A percentile compares a stretch with the other conserved stretches of the same genome.
Conservation (phyloP, 495 filamentous ascomycete species). For the Penicillium alfredii region DNA sequence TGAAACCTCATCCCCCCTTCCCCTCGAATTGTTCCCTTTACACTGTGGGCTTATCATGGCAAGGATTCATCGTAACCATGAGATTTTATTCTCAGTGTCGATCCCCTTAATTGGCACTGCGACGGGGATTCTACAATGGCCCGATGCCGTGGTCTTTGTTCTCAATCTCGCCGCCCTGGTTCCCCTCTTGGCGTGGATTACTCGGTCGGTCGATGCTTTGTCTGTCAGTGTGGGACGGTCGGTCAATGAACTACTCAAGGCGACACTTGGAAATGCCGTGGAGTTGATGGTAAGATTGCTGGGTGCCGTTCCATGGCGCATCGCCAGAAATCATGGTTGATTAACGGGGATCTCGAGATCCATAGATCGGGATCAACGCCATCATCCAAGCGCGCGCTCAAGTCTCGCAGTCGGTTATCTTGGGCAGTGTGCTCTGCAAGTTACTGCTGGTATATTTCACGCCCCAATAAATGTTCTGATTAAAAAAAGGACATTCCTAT, state of each 20-base stretch:
- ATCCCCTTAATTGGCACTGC: slow-evolving; percentile 13
- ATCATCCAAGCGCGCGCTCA: slow-evolving; percentile 6
- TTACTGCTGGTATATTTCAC: slow-evolving; percentile 13
- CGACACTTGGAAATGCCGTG: slow-evolving; percentile 22
- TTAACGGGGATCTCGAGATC: not conserved
- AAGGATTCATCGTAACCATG: not conserved
- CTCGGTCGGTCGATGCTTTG: slow-evolving; percentile 13
- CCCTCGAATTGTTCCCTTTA: not conserved
- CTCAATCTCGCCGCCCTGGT: slow-evolving; percentile 17
- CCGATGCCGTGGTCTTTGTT: slow-evolving; percentile 8
- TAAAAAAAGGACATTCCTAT: not conserved
- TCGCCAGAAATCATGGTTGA: too few species aligned
- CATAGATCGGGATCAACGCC: slow-evolving; percentile 17
- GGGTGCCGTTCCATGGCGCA: too few species aligned
- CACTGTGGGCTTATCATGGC: slow-evolving; percentile 2
- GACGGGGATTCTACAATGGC: slow-evolving; percentile 4
- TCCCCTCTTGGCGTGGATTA: slow-evolving; percentile 14
- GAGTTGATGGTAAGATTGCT: slow-evolving; percentile 23
- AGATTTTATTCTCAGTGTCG: not conserved
- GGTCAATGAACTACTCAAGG: slow-evolving; percentile 20
- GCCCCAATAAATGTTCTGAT: not conserved
- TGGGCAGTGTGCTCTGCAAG: slow-evolving; percentile 22
- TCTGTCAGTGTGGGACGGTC: slow-evolving; percentile 4
- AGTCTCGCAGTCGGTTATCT: slow-evolving; percentile 14
- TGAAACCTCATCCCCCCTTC: slow-evolving; percentile 1